Evolutionary conservation across 2,329 filamentous ascomycete genomes (phyloP).

Genomic region (Colletotrichum sp.): DNA sequence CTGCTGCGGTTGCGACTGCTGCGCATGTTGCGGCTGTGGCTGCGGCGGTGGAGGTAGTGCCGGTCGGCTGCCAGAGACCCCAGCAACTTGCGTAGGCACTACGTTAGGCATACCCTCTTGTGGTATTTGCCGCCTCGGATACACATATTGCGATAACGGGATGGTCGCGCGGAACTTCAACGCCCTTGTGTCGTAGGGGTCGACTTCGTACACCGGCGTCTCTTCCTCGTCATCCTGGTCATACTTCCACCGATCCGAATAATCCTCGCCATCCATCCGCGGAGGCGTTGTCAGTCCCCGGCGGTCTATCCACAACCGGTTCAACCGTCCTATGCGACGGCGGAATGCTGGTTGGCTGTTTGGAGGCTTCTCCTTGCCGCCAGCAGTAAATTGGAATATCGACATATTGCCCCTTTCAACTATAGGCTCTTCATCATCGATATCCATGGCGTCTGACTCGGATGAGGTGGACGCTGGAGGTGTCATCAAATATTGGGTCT

Average conservation of each 20-base stretch:
- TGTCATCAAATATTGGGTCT: slow-evolving; percentile 73
- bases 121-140: slow-evolving; percentile 40
- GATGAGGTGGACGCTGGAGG: slow-evolving; percentile 63
- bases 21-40: slow-evolving; percentile 22
- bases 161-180: slow-evolving; percentile 67
- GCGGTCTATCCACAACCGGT: slow-evolving; percentile 87
- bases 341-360: slow-evolving; percentile 71
- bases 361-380: slow-evolving; percentile 43
- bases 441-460: slow-evolving; percentile 55
- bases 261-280: slow-evolving; percentile 47
- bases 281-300: slow-evolving; percentile 66
- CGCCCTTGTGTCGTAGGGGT: slow-evolving; percentile 68
- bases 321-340: slow-evolving; percentile 82
- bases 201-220: slow-evolving; percentile 74
- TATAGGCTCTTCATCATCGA: slow-evolving; percentile 43
- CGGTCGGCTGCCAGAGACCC: slow-evolving; percentile 18
- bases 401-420: slow-evolving; percentile 36
- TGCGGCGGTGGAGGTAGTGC: slow-evolving; percentile 23
- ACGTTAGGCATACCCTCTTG: slow-evolving; percentile 26
- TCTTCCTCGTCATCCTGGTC: slow-evolving; percentile 87
- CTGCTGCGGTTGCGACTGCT: slow-evolving; percentile 24
- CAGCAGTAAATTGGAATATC: slow-evolving; percentile 53
- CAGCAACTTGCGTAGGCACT: not conserved
- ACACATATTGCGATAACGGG: slow-evolving; percentile 51
- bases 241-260: slow-evolving; percentile 81